These are phyloP conservation scores for Stenogyne calaminthoides DNA, from an alignment of 305 asterid species.

Conservation along the genomic window DNA sequence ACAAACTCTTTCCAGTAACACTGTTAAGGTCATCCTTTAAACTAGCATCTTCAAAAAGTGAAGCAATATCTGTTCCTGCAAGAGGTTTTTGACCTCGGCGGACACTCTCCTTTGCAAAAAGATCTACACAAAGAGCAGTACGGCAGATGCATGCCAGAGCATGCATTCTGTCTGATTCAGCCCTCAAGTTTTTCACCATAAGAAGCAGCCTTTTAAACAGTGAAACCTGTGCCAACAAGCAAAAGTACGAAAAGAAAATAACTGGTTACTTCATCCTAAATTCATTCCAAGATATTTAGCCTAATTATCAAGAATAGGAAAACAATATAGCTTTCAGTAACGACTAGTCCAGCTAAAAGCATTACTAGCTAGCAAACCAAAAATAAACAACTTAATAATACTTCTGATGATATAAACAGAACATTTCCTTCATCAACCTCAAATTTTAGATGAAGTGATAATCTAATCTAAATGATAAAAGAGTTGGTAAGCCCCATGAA, in stretches of 20 bases:
- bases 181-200: slow-evolving; percentile 95
- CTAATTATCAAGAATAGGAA: slow-evolving; percentile 9
- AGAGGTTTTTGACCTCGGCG: slow-evolving; percentile 97
- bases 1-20: slow-evolving; percentile 78
- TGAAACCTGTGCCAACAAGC: slow-evolving; percentile 62
- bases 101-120: slow-evolving; percentile 92
- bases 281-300: slow-evolving; percentile 5
- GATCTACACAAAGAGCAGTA: slow-evolving; percentile 97
- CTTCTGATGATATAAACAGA: slow-evolving; percentile 3
- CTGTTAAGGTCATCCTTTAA: slow-evolving; percentile 83
- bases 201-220: slow-evolving; percentile 87
- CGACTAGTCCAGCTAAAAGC: slow-evolving; percentile 6
- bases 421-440: not conserved
- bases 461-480: not conserved
- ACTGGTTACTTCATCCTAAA: slow-evolving; percentile 7
- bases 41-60: slow-evolving; percentile 87
- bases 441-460: not conserved
- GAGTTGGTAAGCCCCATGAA: not conserved
- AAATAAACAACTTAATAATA: not conserved
- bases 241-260: slow-evolving; percentile 21
- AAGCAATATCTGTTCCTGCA: slow-evolving; percentile 92
- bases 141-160: slow-evolving; percentile 97
- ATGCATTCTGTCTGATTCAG: slow-evolving; percentile 97
- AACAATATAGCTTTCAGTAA: slow-evolving; percentile 15
- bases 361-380: slow-evolving; percentile 1